Evolutionary conservation across 495 filamentous ascomycete species (phyloP), one percentile per base, ranked within the genome.

Genomic region (Wilcoxina mikolae): DNA sequence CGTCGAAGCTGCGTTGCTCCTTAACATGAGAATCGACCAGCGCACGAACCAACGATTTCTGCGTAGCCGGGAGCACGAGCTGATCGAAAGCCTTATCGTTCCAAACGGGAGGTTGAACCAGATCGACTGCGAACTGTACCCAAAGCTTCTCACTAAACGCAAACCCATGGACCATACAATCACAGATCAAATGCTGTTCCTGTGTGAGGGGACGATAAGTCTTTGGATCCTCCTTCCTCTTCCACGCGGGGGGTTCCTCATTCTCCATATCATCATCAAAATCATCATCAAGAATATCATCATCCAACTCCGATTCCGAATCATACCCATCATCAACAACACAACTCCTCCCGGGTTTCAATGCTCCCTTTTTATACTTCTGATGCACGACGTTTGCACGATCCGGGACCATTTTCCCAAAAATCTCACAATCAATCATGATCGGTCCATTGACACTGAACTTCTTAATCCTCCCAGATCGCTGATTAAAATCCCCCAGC

Each of bases 31-130:
- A 66, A 56, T 70, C 68, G 41, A 77, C 72, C 10, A 81, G 71
- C 4, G 76, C 70, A 50, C 71, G 67, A 43, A 80, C 70, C 5
- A 78, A 62, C 33, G 75, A 67, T 61, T 78, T 81, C 44, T 75
- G 71, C 42, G 72, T 67, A 0, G 63, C 44, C 0, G 75, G 70
- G 1, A 83, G 65, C 4, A 80, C 74, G 0, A 83, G 68, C 0
- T 69, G 69, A 25, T 77, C 72, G 58, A 82, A 81, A 10, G 76
- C 77, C 2, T 68, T 62, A 2, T 67, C 60, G 55, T 80, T 71
- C 72, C 74, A 82, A 1, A 56, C 60, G 20, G 80, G 74, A 23
- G 72, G 69, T 23, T 38, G 29, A 22, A 75, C 57, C 5, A 47
- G 39, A 10, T 69, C 64, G 26, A 65, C 60, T 17, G 27, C 53